A percentile compares a stretch with the other conserved stretches of the same genome.
These are phyloP conservation scores for Cyberlindnera mrakii DNA, from an alignment of 805 yeast genomes.

Conservation along the genomic window DNA sequence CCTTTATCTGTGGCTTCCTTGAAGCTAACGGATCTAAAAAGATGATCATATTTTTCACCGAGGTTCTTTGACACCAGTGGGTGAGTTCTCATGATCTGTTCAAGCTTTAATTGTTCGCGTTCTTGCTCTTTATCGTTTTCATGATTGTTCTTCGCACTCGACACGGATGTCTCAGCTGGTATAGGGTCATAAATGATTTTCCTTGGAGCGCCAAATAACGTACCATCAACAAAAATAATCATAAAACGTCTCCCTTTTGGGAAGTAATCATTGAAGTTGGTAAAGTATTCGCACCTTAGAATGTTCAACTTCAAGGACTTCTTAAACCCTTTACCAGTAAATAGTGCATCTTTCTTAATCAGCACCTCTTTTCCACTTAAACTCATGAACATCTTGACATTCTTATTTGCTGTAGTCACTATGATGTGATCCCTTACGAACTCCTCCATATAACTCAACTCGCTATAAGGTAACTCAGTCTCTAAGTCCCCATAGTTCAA, in stretches of 20 bases:
- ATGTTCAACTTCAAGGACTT: constrained; percentile 39
- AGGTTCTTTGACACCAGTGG: constrained; percentile 33
- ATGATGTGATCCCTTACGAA: constrained; percentile 62
- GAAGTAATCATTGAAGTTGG: constrained; percentile 49
- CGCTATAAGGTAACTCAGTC: constrained; percentile 35
- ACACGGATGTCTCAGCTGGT: constrained; percentile 3
- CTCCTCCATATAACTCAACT: constrained; percentile 51
- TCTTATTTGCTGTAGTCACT: constrained; percentile 27
- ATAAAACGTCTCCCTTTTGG: constrained; percentile 52
- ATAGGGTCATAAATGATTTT: constrained; percentile 5
- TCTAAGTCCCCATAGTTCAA: constrained; percentile 33
- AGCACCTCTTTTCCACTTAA: constrained; percentile 50
- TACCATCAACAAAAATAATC: constrained; percentile 50
- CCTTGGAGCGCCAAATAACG: constrained; percentile 39
- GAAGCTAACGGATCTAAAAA: constrained; percentile 35
- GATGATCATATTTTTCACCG: constrained; percentile 32
- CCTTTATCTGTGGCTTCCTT: constrained; percentile 24
- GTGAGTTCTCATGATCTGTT: constrained; percentile 32
- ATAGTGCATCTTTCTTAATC: constrained; percentile 47
- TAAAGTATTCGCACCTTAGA: constrained; percentile 39
- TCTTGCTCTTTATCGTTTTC: background rate
- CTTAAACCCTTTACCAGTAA: constrained; percentile 56
- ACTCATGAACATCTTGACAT: constrained; percentile 41
- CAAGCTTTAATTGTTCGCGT: constrained; percentile 25
- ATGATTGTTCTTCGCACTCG: background rate